These are phyloP conservation scores for Dispira simplex DNA, from an alignment of 192 early-diverging fungal species.

Conservation along the genomic window DNA sequence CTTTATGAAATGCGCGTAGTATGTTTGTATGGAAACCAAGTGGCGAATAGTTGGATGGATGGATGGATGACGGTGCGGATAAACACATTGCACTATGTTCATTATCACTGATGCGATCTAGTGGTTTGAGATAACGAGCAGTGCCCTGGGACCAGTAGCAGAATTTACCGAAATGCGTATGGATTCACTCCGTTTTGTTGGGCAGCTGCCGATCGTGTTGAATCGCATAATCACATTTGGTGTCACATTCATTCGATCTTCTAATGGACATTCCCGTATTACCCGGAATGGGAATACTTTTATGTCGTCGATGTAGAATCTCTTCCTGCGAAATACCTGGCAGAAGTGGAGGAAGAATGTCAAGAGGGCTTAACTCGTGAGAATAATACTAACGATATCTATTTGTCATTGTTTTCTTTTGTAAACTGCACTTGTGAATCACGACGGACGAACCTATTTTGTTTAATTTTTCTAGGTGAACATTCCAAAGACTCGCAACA, in stretches of 20 bases:
- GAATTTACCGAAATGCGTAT: not conserved
- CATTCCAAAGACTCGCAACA: slow-evolving; percentile 99
- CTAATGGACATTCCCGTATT: too few relatives aligned
- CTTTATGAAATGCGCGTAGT: not conserved
- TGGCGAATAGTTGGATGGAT: not conserved
- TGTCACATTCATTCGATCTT: not conserved
- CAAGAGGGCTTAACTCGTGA: too few relatives aligned
- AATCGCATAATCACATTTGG: not conserved
- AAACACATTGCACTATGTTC: too few relatives aligned
- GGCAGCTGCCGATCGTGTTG: not conserved
- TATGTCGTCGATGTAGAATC: too few relatives aligned
- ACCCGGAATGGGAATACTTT: too few relatives aligned
- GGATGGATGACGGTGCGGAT: not conserved
- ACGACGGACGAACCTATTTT: not conserved
- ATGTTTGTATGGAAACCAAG: not conserved
- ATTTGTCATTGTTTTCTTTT: too few relatives aligned
- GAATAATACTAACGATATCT: too few relatives aligned
- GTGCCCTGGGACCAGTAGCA: not conserved
- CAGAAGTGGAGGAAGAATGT: too few relatives aligned
- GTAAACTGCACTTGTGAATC: not conserved
- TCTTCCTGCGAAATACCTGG: too few relatives aligned
- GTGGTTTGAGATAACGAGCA: too few relatives aligned
- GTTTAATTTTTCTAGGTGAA: slow-evolving; percentile 46
- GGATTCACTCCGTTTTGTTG: not conserved
- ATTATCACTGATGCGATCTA: too few relatives aligned